Conservation (phyloP, 306 rosid species). For the Casuarina glauca region DNA sequence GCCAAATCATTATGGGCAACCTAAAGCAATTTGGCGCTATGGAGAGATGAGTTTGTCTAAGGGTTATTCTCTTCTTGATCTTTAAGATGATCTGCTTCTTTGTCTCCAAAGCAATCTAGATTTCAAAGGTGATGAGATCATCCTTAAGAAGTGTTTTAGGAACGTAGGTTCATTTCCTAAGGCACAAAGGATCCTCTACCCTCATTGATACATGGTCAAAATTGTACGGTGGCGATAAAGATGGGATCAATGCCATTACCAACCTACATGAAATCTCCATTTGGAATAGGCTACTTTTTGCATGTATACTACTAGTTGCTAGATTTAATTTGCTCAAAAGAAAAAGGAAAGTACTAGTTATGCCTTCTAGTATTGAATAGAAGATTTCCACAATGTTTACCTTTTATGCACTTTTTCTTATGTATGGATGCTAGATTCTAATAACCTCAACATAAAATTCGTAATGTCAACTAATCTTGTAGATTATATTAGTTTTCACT, state of each 20-base stretch:
- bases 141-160: conserved; percentile 32
- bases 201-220: conserved; percentile 69
- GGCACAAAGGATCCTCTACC: conserved; percentile 55
- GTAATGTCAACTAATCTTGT: neutral
- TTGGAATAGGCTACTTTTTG: neutral
- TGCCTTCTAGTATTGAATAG: too few relatives aligned
- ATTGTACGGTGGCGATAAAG: conserved; percentile 34
- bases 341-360: too few relatives aligned
- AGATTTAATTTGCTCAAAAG: neutral
- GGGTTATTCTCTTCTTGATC: conserved; percentile 21
- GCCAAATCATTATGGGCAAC: conserved; percentile 25
- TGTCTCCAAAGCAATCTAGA: conserved; percentile 40
- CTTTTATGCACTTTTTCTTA: too few relatives aligned
- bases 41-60: conserved; percentile 13
- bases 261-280: conserved; percentile 34
- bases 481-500: neutral
- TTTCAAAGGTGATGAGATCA: conserved; percentile 6
- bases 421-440: neutral
- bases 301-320: neutral
- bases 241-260: conserved; percentile 35
- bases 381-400: too few relatives aligned
- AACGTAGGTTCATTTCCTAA: conserved; percentile 69
- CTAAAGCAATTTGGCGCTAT: conserved; percentile 20
- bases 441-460: neutral
- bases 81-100: conserved; percentile 12